Base-by-base conservation (phyloP, 2,329 filamentous ascomycete genomes). In the Colletotrichum gigasporum region DNA sequence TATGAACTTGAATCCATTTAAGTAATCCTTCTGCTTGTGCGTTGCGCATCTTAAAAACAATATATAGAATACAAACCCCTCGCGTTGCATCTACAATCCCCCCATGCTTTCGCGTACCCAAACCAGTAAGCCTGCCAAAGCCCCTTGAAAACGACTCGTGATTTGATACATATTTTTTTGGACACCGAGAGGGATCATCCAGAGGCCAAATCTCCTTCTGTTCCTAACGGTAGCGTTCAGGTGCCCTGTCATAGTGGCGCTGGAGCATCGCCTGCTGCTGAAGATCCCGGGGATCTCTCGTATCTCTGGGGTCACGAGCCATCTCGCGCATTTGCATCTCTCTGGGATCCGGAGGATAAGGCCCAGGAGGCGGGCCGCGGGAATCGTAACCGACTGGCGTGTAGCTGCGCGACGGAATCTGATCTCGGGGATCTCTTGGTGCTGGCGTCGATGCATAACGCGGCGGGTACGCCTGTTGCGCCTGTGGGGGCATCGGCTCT, bases 371-470 rank as follows among this genome's bases (percentile, higher is more conserved):
- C 0, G 73, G 77, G 6, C 76, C 78, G 14, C 82, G 75, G 6
- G 61, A 66, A 26, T 84, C 82, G 56, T 83, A 84, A 2, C 69
- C 68, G 10, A 76, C 78, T 3, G 82, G 81, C 2, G 82, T 83
- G 68, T 81, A 84, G 69, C 80, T 83, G 18, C 82, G 78, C 1
- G 74, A 74, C 1, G 78, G 77, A 16, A 78, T 75, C 9, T 82
- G 78, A 63, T 84, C 82, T 42, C 81, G 77, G 47, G 78, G 75
- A 28, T 76, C 76, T 10, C 72, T 75, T 5, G 80, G 79, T 2
- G 73, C 78, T 2, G 82, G 78, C 3, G 81, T 80, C 12, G 75
- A 79, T 8, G 77, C 74, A 66, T 84, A 84, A 6, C 81, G 78
- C 18, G 77, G 68, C 24, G 66, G 66, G 67, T 83, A 85, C 3